Percentiles rank a stretch among this genome's conserved stretches.
Evolutionary conservation across 2,329 filamentous ascomycete genomes (phyloP).

Genomic region (Atkinsonella texensis): DNA sequence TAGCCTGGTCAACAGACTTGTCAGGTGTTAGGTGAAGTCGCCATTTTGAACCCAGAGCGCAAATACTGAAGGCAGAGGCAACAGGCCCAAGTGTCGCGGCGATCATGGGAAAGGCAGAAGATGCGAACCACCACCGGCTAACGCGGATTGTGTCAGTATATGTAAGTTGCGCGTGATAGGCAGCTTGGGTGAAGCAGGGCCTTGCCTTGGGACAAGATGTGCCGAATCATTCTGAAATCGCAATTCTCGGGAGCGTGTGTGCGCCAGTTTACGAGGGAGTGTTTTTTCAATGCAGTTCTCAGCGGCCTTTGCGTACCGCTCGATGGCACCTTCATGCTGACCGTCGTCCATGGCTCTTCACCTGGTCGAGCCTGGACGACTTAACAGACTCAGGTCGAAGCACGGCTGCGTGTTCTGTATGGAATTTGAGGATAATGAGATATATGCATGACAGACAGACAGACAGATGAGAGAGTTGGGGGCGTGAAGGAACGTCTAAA

Average conservation of each 20-base stretch:
- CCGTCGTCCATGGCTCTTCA: conserved; percentile 28
- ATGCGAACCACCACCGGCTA: conserved; percentile 53
- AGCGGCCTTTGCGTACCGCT: conserved; percentile 19
- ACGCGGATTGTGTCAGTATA: not conserved
- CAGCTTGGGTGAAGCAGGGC: not conserved
- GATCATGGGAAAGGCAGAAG: conserved; percentile 60
- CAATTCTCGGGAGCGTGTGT: conserved; percentile 9
- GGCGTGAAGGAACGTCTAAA: not conserved
- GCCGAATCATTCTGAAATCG: conserved; percentile 26
- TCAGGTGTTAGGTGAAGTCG: conserved; percentile 42
- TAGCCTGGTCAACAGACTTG: conserved; percentile 34
- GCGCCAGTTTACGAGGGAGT: not conserved
- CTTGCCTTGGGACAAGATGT: conserved; percentile 33
- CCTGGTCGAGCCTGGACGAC: not conserved
- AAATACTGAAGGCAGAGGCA: conserved; percentile 79
- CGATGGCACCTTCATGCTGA: conserved; percentile 24
- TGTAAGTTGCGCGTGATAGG: not conserved
- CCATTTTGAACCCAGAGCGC: conserved; percentile 74
- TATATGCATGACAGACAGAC: not conserved
- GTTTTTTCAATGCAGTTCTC: conserved; percentile 13
- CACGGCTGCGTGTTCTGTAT: not conserved
- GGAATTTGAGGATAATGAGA: not conserved
- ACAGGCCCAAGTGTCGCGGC: conserved; percentile 77
- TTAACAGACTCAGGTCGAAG: not conserved
- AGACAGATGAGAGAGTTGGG: not conserved